Evolutionary conservation across 805 yeast genomes (phyloP), one percentile per base, ranked within the genome.

Genomic region (Barnettozyma vustinii): DNA sequence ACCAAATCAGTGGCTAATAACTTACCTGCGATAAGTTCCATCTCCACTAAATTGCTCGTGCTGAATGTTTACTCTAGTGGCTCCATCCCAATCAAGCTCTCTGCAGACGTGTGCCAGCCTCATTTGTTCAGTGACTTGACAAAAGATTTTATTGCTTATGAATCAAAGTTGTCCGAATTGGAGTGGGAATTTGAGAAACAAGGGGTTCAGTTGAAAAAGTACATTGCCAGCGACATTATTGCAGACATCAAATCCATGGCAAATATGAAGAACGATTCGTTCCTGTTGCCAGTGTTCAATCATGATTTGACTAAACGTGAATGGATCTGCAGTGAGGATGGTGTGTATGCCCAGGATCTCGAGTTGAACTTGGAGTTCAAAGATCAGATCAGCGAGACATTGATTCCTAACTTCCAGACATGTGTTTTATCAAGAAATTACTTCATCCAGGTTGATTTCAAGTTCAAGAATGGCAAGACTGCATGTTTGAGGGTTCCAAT

Each of bases 361-460:
- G 60, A 59, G 2, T 57, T 79, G 3, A 77, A 78, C 18, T 55
- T 81, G 46, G 63, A 67, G 32, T 62, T 74, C 19, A 55, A 63
- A 30, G 70, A 73, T 42, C 74, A 75, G 47, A 69, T 75, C 36
- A 66, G 65, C 43, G 72, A 76, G 43, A 79, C 81, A 1, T 60
- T 84, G 47, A 61, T 80, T 16, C 89, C 89, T 1, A 74, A 74
- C 47, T 83, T 83, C 61, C 87, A 83, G 55, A 75, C 74, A 44
- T 84, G 89, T 62, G 64, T 79, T 48, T 69, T 81, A n/a, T 75
- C 83, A 4, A 71, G 89, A 58, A 62, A 75, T 16, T 83, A 84
- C 60, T 71, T 77, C 51, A 63, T 81, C 46, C 75, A 80, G 48
- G 70, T 79, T 1, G 58, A 62, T 26, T 72, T 78, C 25, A 73